A percentile compares a stretch with the other conserved stretches of the same genome.
Conservation (phyloP, 805 yeast species). For the Cephaloascus albidus region DNA sequence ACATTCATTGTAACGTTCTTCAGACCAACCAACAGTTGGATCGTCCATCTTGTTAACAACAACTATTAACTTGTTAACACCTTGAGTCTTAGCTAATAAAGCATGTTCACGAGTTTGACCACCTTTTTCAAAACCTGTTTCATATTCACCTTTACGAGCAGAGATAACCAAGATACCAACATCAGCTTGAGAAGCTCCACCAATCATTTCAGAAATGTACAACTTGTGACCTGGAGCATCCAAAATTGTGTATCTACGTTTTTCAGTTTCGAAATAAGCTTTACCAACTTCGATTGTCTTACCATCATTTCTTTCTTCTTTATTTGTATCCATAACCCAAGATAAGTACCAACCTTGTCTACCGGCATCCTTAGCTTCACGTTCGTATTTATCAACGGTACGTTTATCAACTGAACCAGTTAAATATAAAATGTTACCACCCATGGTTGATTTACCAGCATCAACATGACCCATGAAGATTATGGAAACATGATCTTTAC, state of each 20-base stretch:
- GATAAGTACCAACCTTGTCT: constrained; percentile 99
- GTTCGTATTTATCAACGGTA: constrained; percentile 95
- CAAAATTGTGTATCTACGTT: constrained; percentile 93
- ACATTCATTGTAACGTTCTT: constrained; percentile 95
- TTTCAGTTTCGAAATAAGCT: constrained; percentile 95
- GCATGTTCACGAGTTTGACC: constrained; percentile 99
- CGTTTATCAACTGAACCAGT: constrained; percentile 98
- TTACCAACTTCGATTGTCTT: constrained; percentile 98
- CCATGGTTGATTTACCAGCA: constrained; percentile 99
- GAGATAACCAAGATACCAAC: constrained; percentile 95
- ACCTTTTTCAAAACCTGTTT: constrained; percentile 97
- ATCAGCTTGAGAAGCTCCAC: constrained; percentile 99
- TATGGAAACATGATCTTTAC: constrained; percentile 93
- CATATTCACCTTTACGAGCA: constrained; percentile 99
- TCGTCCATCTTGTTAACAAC: constrained; percentile 98
- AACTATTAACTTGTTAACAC: constrained; percentile 80
- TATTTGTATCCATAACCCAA: constrained; percentile 99
- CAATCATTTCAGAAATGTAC: constrained; percentile 98
- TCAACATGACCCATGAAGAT: constrained; percentile 99
- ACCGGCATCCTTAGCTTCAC: constrained; percentile 98
- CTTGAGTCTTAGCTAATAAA: constrained; percentile 80
- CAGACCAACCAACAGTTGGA: constrained; percentile 91
- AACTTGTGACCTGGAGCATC: constrained; percentile 99
- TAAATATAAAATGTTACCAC: constrained; percentile 88
- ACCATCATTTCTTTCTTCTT: constrained; percentile 98